A percentile compares a stretch with the other conserved stretches of the same genome.
phyloP scores from a whole-genome alignment of 176 grass and related monocot species.

The Cenchrus americanus region DNA sequence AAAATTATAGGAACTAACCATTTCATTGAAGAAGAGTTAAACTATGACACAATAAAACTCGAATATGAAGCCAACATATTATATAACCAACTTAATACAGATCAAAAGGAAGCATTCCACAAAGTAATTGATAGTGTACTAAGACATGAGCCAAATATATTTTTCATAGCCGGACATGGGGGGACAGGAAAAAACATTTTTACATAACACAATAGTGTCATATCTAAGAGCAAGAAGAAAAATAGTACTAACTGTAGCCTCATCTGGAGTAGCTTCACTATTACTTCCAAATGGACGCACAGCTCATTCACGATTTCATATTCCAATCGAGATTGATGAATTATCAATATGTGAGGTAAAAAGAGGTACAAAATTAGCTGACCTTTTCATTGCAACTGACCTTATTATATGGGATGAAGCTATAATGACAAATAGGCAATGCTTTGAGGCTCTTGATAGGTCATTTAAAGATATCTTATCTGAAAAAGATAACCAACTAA shows the following conservation, averaged over 20 bases:
- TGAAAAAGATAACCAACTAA: background rate
- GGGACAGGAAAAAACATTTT: constrained; percentile 24
- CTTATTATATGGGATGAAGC: constrained; percentile 38
- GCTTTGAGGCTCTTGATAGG: constrained; percentile 2
- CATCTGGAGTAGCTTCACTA: background rate
- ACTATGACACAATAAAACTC: too few species aligned
- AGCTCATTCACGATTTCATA: constrained; percentile 7
- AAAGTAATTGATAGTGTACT: too few species aligned
- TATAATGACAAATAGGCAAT: constrained; percentile 6
- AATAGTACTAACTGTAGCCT: constrained; percentile 4
- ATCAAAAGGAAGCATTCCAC: too few species aligned
- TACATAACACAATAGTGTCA: background rate
- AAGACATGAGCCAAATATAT: too few species aligned
- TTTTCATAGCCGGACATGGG: background rate
- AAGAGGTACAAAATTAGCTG: background rate
- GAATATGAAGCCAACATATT: too few species aligned
- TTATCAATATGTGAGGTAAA: constrained; percentile 2
- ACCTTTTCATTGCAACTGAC: background rate
- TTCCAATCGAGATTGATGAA: constrained; percentile 2
- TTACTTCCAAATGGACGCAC: background rate
- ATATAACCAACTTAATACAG: too few species aligned
- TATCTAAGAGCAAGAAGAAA: background rate
- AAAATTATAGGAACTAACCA: too few species aligned
- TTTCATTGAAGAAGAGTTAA: too few species aligned
- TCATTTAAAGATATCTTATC: background rate